Evolutionary conservation across 768 basidiomycete species (phyloP).

Genomic region (Hygrocybe punicea): DNA sequence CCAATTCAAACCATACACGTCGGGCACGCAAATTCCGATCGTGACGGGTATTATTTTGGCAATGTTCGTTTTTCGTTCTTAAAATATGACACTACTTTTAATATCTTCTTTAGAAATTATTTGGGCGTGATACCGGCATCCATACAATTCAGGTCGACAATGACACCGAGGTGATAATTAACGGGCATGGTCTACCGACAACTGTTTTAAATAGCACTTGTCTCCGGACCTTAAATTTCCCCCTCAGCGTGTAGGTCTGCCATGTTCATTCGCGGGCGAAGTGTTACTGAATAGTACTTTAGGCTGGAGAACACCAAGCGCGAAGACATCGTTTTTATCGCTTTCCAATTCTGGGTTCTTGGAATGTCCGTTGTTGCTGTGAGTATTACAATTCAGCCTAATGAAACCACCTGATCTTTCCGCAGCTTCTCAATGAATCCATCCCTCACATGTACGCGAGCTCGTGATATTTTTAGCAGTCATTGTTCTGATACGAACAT

Average conservation of each 20-base stretch:
- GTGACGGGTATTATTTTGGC: neutral
- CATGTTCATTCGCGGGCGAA: neutral
- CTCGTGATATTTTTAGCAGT: neutral
- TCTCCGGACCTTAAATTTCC: slow-evolving; percentile 64
- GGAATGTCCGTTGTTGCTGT: slow-evolving; percentile 70
- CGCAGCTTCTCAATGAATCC: slow-evolving; percentile 59
- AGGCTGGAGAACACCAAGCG: slow-evolving; percentile 72
- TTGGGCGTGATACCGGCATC: neutral
- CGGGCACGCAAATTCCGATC: neutral
- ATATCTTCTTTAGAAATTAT: neutral
- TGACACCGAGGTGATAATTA: neutral
- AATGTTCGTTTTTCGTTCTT: neutral
- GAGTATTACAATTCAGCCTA: slow-evolving; percentile 18
- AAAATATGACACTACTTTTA: neutral
- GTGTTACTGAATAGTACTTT: neutral
- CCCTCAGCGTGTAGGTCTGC: slow-evolving; percentile 56
- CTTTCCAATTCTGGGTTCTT: slow-evolving; percentile 77
- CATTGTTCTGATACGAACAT: neutral
- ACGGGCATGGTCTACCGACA: slow-evolving; percentile 6
- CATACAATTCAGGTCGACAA: neutral
- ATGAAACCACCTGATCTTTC: neutral
- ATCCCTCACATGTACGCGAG: slow-evolving; percentile 59
- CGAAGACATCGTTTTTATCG: slow-evolving; percentile 73
- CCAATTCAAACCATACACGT: too few relatives aligned
- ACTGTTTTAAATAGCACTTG: slow-evolving; percentile 47